phyloP scores from a whole-genome alignment of 768 basidiomycete species.

The Hericium coralloides region DNA sequence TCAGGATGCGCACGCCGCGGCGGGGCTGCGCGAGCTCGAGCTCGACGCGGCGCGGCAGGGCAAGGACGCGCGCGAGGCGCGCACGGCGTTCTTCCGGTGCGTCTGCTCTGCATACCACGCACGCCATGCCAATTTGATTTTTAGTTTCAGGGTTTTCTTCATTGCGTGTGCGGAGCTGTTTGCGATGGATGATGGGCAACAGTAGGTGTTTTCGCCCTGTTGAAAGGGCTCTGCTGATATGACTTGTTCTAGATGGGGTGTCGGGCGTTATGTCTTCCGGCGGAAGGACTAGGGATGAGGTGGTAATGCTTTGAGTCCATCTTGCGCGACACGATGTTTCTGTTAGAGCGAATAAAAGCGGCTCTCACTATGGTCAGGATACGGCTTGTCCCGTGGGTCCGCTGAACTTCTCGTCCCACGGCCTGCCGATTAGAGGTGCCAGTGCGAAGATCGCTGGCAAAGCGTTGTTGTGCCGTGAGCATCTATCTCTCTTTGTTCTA shows the following conservation, averaged over 20 bases:
- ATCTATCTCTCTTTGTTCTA: no score
- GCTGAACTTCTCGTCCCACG: no score
- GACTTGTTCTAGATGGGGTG: constrained; percentile 36
- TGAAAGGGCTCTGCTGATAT: constrained; percentile 4
- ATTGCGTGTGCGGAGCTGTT: constrained; percentile 67
- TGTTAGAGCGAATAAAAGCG: no score
- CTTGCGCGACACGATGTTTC: no score
- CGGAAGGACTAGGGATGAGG: constrained; percentile 13
- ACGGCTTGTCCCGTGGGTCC: no score
- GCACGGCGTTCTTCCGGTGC: constrained; percentile 50
- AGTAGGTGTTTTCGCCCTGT: constrained; percentile 34
- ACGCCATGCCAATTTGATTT: background rate
- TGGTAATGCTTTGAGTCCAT: no score
- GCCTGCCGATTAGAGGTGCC: no score
- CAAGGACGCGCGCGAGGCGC: constrained; percentile 35
- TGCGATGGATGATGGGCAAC: constrained; percentile 48
- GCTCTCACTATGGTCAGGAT: no score
- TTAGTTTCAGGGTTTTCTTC: constrained; percentile 61
- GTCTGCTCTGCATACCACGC: background rate
- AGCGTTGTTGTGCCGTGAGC: no score
- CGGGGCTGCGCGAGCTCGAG: constrained; percentile 39
- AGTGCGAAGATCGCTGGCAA: no score
- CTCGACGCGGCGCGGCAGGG: constrained; percentile 40
- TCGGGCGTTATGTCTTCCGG: constrained; percentile 50
- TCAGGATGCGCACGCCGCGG: constrained; percentile 45